phyloP scores from a whole-genome alignment of 1,284 basidiomycete species.

The Schizophyllum commune region DNA sequence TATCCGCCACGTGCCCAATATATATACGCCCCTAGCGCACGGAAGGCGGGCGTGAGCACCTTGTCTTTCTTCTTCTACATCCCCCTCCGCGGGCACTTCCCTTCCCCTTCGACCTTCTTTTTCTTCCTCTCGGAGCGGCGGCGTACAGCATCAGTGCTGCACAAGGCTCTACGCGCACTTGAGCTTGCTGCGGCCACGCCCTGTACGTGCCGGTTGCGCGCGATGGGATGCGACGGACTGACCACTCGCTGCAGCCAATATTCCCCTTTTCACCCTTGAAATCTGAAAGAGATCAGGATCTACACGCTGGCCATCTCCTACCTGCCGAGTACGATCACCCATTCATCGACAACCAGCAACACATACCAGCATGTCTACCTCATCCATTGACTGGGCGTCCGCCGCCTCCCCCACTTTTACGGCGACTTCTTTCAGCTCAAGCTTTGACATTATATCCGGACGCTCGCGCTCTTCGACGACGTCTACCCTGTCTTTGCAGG shows the following conservation, averaged over 20 bases:
- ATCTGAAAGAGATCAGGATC: background rate
- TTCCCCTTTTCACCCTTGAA: background rate
- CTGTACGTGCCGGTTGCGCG: no score
- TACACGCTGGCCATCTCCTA: background rate
- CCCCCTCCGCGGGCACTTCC: background rate
- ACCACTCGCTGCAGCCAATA: background rate
- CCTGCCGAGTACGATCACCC: background rate
- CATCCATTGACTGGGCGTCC: slow-evolving; percentile 1
- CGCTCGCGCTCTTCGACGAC: slow-evolving; percentile 13
- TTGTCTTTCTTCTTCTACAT: background rate
- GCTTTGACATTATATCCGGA: slow-evolving; percentile 10
- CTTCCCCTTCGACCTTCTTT: background rate
- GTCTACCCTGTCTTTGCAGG: background rate
- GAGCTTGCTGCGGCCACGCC: background rate
- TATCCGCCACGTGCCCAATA: background rate
- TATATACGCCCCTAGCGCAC: background rate
- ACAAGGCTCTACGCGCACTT: no score
- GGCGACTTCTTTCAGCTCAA: slow-evolving; percentile 8
- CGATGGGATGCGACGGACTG: no score
- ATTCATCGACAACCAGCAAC: background rate
- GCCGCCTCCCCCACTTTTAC: slow-evolving; percentile 7
- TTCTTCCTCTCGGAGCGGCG: background rate
- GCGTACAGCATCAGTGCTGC: background rate
- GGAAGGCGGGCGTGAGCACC: background rate
- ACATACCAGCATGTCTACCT: background rate